Conservation (phyloP, 2,329 filamentous ascomycete species). For the Calonectria fujianensis region DNA sequence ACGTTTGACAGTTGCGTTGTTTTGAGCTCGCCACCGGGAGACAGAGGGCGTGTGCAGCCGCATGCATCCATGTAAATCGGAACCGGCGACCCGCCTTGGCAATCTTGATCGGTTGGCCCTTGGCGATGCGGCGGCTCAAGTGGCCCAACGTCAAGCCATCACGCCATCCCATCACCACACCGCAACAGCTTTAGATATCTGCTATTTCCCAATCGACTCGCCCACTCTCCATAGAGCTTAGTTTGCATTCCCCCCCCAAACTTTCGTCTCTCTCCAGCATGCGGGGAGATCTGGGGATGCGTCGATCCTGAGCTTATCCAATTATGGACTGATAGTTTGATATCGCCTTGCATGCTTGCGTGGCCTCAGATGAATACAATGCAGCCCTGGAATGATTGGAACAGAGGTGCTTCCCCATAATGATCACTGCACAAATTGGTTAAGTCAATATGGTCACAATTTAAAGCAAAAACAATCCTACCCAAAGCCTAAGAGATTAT, state of each 20-base stretch:
- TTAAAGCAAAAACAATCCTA: no score
- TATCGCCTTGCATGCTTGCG: neutral
- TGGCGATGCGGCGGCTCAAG: constrained; percentile 35
- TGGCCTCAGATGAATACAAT: no score
- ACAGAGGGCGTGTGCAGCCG: neutral
- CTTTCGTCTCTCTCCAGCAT: neutral
- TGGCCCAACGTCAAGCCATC: constrained; percentile 10
- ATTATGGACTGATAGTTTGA: neutral
- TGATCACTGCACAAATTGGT: no score
- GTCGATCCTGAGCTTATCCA: constrained; percentile 12
- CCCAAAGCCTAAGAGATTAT: no score
- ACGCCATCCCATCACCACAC: neutral
- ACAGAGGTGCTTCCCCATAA: no score
- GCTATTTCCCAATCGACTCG: neutral
- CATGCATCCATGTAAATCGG: constrained; percentile 26
- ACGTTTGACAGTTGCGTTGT: constrained; percentile 8
- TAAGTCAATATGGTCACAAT: no score
- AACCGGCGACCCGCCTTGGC: constrained; percentile 23
- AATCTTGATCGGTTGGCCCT: constrained; percentile 18
- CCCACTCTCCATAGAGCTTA: neutral
- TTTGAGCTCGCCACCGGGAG: neutral
- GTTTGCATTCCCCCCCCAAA: neutral
- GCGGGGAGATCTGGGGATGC: constrained; percentile 20
- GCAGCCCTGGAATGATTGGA: no score
- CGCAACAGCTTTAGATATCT: constrained; percentile 8